Evolutionary conservation across 73 alveolate genomes (phyloP).

Genomic region (Effrenium voratum): DNA sequence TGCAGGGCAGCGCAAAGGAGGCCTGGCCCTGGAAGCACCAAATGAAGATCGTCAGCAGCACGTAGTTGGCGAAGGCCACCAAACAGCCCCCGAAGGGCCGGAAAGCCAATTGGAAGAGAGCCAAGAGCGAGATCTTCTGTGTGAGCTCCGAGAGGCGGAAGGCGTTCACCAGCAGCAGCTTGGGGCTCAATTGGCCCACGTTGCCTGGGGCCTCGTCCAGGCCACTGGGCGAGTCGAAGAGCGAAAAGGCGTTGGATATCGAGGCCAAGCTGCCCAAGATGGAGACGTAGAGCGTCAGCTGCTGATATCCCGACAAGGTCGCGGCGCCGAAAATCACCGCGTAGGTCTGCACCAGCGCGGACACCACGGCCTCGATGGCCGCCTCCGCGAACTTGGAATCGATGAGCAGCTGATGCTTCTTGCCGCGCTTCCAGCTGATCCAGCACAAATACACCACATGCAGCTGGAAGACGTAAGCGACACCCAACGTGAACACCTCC

Average conservation of each 20-base stretch:
- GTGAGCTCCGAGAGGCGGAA: conserved; percentile 17
- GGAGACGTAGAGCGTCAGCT: conserved; percentile 28
- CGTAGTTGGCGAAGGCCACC: neutral
- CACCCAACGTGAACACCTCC: neutral
- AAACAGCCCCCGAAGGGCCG: conserved; percentile 22
- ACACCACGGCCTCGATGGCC: conserved; percentile 26
- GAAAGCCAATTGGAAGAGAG: conserved; percentile 6
- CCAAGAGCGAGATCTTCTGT: neutral
- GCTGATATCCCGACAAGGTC: neutral
- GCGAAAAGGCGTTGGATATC: conserved; percentile 19
- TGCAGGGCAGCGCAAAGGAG: neutral
- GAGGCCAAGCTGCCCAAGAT: conserved; percentile 34
- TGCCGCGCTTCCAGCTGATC: conserved; percentile 33
- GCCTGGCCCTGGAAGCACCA: neutral
- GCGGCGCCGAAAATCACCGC: neutral
- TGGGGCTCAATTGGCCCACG: neutral
- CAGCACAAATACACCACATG: neutral
- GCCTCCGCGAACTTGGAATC: conserved; percentile 46
- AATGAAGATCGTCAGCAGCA: neutral
- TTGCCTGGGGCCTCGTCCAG: conserved; percentile 20
- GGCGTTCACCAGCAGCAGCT: neutral
- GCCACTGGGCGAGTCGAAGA: conserved; percentile 12
- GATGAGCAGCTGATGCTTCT: conserved; percentile 30
- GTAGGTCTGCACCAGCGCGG: conserved; percentile 41
- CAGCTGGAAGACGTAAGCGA: conserved; percentile 17